A percentile compares a stretch with the other conserved stretches of the same genome.
These are phyloP conservation scores for Scedosporium aurantiacum DNA, from an alignment of 2,329 filamentous ascomycete species.

Conservation along the genomic window DNA sequence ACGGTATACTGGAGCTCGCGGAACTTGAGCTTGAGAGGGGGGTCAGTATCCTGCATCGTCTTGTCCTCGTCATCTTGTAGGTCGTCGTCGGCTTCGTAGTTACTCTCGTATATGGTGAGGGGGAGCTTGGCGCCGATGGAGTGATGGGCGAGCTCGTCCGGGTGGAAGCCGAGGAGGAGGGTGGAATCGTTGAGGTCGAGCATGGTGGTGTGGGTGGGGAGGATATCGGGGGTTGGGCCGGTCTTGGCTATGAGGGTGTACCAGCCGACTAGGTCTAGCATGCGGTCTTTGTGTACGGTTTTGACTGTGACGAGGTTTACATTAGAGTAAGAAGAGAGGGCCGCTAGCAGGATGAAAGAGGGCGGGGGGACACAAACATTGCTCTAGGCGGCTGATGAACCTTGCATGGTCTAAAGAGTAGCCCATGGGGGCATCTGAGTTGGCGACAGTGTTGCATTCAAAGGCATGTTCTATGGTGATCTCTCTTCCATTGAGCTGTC, in stretches of 20 bases:
- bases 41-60: constrained; percentile 58
- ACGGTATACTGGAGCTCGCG: constrained; percentile 75
- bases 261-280: constrained; percentile 84
- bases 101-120: constrained; percentile 81
- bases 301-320: constrained; percentile 47
- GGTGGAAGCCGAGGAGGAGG: constrained; percentile 81
- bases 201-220: constrained; percentile 70
- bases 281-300: constrained; percentile 73
- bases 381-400: constrained; percentile 69
- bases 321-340: constrained; percentile 1
- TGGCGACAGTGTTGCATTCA: constrained; percentile 53
- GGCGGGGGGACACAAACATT: constrained; percentile 51
- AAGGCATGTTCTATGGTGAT: constrained; percentile 91
- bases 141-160: constrained; percentile 41
- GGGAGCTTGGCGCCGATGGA: constrained; percentile 71
- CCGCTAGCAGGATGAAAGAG: not conserved
- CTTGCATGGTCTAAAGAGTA: constrained; percentile 55
- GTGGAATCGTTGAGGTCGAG: constrained; percentile 73
- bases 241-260: constrained; percentile 66
- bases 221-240: constrained; percentile 58
- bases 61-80: constrained; percentile 39
- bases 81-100: constrained; percentile 57
- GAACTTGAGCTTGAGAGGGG: constrained; percentile 57
- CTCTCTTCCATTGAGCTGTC: constrained; percentile 80
- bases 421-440: constrained; percentile 37